Percentiles rank a stretch among this genome's conserved stretches.
Evolutionary conservation across 495 filamentous ascomycete species (phyloP).

Genomic region (Pseudomonodictys pantanalensis): DNA sequence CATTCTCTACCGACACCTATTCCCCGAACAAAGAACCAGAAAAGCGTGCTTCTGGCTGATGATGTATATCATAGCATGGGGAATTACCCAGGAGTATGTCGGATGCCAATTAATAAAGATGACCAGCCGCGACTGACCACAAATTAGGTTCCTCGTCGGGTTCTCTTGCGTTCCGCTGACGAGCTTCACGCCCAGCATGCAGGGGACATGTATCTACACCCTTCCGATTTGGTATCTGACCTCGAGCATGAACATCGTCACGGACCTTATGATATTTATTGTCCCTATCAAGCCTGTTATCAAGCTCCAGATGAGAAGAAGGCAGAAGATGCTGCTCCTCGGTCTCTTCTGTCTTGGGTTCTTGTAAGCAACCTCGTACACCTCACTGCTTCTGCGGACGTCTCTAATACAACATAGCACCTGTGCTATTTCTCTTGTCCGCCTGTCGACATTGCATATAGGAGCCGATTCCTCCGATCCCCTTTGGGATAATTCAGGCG

Average conservation of each 20-base stretch:
- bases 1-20: conserved; percentile 16
- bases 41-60: conserved; percentile 14
- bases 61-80: conserved; percentile 17
- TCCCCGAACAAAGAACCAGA: conserved; percentile 7
- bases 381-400: neutral
- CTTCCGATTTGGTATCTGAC: conserved; percentile 1
- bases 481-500: conserved; percentile 25
- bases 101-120: neutral
- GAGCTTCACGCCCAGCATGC: conserved; percentile 9
- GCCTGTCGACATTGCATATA: conserved; percentile 19
- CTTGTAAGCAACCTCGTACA: conserved; percentile 18
- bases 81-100: conserved; percentile 19
- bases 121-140: neutral
- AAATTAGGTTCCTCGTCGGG: conserved; percentile 9
- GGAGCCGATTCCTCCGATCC: conserved; percentile 14
- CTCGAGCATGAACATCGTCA: conserved; percentile 29
- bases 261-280: conserved; percentile 25
- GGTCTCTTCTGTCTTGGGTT: conserved; percentile 25
- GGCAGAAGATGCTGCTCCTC: conserved; percentile 22
- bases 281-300: conserved; percentile 17
- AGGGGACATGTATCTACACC: conserved; percentile 19
- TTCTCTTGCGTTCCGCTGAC: conserved; percentile 16
- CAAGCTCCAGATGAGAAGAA: conserved; percentile 16
- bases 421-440: conserved; percentile 26
- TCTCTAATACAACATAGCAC: conserved; percentile 5